Conservation (phyloP, 805 yeast genomes). For the Yarrowia divulgata region DNA sequence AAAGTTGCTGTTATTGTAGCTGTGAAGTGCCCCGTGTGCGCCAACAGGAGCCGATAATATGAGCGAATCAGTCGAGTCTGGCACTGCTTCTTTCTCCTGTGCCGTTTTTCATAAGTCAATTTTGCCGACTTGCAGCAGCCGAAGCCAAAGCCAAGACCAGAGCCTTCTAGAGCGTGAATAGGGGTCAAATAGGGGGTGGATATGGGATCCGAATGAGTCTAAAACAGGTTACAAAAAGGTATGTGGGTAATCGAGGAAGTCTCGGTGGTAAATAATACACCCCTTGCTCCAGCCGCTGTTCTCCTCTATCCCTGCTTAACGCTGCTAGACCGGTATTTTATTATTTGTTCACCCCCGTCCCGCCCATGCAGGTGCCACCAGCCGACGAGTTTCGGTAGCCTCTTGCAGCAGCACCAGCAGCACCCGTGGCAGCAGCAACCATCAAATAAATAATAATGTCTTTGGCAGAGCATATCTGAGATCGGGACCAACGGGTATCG, state of each 20-base stretch:
- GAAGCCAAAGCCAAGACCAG: no score
- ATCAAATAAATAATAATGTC: not conserved
- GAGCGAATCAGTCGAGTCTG: not conserved
- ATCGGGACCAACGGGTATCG: slow-evolving; percentile 17
- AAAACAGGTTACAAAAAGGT: no score
- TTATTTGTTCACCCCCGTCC: not conserved
- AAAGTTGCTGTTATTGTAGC: not conserved
- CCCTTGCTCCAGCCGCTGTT: no score
- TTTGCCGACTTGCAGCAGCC: not conserved
- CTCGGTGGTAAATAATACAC: no score
- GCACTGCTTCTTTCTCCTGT: not conserved
- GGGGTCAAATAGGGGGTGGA: not conserved
- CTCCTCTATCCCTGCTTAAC: no score
- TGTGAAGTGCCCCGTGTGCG: not conserved
- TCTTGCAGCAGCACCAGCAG: no score
- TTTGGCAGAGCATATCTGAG: slow-evolving; percentile 2
- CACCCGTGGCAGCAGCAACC: no score
- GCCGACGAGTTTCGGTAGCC: not conserved
- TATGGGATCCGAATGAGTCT: no score
- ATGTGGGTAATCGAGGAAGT: no score
- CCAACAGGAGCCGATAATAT: not conserved
- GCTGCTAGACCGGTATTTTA: no score
- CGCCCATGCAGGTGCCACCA: slow-evolving; percentile 16
- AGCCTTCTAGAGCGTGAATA: not conserved
- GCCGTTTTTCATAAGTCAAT: not conserved